Percentiles rank a stretch among this genome's conserved stretches.
Evolutionary conservation across 768 basidiomycete species (phyloP).

Genomic region (Tylopilus vinaceipallidus): DNA sequence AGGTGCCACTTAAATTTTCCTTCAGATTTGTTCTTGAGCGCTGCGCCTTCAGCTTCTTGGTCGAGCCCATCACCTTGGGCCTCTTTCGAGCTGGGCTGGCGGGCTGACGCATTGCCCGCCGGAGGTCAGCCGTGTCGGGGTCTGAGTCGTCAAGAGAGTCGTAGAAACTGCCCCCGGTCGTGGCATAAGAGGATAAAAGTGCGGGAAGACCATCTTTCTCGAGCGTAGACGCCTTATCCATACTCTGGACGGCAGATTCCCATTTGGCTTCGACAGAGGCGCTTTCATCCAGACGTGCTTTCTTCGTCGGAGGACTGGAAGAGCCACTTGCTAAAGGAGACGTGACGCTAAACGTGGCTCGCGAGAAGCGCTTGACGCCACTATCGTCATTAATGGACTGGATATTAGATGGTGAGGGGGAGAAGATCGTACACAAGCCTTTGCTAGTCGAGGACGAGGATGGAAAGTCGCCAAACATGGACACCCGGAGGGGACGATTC

Average conservation of each 20-base stretch:
- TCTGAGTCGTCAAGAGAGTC: slow-evolving; percentile 31
- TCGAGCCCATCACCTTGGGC: slow-evolving; percentile 7
- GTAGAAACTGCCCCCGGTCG: slow-evolving; percentile 17
- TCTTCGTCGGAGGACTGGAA: slow-evolving; percentile 43
- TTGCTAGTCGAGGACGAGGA: slow-evolving; percentile 26
- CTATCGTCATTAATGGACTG: slow-evolving; percentile 35
- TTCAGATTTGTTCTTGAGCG: slow-evolving; percentile 18
- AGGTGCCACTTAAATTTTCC: slow-evolving; percentile 7
- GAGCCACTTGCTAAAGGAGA: slow-evolving; percentile 5
- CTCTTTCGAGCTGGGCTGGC: slow-evolving; percentile 2
- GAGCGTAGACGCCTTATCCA: slow-evolving; percentile 42
- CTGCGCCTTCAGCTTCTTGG: slow-evolving; percentile 15
- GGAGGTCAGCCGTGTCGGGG: slow-evolving; percentile 12
- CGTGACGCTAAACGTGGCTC: slow-evolving; percentile 33
- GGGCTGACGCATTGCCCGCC: background rate
- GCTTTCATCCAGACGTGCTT: slow-evolving; percentile 36
- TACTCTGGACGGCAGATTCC: slow-evolving; percentile 45
- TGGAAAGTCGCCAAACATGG: slow-evolving; percentile 31
- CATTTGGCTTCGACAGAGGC: slow-evolving; percentile 39
- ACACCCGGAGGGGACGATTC: slow-evolving; percentile 27
- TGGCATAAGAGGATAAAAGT: slow-evolving; percentile 32
- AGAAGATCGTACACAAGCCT: slow-evolving; percentile 26
- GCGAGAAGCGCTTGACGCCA: slow-evolving; percentile 43
- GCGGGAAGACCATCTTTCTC: slow-evolving; percentile 51
- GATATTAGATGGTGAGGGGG: slow-evolving; percentile 41